Base-by-base conservation (phyloP, 352 stramenopile species). In the Blastocystis sp. region DNA sequence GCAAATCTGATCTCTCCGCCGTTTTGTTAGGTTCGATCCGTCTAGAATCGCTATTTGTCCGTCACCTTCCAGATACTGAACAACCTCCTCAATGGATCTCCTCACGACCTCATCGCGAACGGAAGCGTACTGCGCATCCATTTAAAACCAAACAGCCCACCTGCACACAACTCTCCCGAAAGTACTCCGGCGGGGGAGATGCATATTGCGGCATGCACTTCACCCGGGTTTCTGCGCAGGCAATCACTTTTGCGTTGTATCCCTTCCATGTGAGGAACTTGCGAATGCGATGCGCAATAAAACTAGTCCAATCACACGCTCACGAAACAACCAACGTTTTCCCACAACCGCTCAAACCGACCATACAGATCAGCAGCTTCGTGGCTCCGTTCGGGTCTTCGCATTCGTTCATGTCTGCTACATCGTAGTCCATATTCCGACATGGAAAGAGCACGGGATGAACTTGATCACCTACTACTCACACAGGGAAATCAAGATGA, bases 251-350 rank as follows among this genome's bases (percentile, higher is more conserved):
- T 8, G 57, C 57, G 27, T 76, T 72, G 63, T 85, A 85, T 9
- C 75, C 75, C 63, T 85, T 85, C 75, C 75, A 85, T 49, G 57
- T 85, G 18, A 85, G 36, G 56, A 85, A 85, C 44, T 76, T 72
- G 7, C 53, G 57, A 11, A 85, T 85, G 8, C 63, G 38, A 42
- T 85, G 75, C 53, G 75, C 75, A 4, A 85, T 42, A 76, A 85
- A 85, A 49, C 75, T 85, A 85, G n/a, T n/a, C n/a, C 3, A 56
- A 18, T 29, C 44, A 72, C 7, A 32, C n/a, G 18, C 11, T 29
- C 9, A 21, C 27, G 0, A 42, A 29, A 46, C 1, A 36, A 16
- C 42, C 49, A n/a, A 85, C 75, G 75, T 85, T 75, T 85, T 85
- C 27, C 75, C 75, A 44, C 75, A 75, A 32, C 75, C 75, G 29